These are phyloP conservation scores for Epichloe glyceriae DNA, from an alignment of 2,329 filamentous ascomycete genomes.

Conservation along the genomic window DNA sequence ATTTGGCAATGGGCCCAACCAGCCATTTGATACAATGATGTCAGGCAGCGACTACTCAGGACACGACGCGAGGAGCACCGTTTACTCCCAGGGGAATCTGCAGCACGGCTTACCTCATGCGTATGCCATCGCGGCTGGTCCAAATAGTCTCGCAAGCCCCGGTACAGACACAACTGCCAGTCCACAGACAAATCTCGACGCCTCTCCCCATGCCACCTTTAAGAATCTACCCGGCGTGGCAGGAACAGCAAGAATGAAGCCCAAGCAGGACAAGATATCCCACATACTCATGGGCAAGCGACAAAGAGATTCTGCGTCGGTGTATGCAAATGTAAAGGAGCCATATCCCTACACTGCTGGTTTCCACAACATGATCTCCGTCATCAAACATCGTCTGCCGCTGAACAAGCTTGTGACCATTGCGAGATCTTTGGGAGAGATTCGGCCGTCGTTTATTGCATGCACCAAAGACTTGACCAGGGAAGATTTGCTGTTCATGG, in stretches of 20 bases:
- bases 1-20: slow-evolving; percentile 37
- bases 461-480: slow-evolving; percentile 80
- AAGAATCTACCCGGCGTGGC: slow-evolving; percentile 14
- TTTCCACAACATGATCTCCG: slow-evolving; percentile 77
- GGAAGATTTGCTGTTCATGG: slow-evolving; percentile 91
- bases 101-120: slow-evolving; percentile 52
- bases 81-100: slow-evolving; percentile 44
- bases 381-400: slow-evolving; percentile 67
- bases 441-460: slow-evolving; percentile 85
- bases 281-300: slow-evolving; percentile 45
- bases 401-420: slow-evolving; percentile 68
- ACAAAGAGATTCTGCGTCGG: slow-evolving; percentile 61
- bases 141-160: slow-evolving; percentile 49
- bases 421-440: slow-evolving; percentile 75
- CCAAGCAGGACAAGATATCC: slow-evolving; percentile 28
- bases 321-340: slow-evolving; percentile 81
- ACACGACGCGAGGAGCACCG: slow-evolving; percentile 34
- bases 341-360: slow-evolving; percentile 84
- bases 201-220: slow-evolving; percentile 29
- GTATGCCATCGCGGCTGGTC: slow-evolving; percentile 50
- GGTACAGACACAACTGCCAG: slow-evolving; percentile 51
- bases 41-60: slow-evolving; percentile 37
- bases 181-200: slow-evolving; percentile 45
- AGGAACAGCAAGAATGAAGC: slow-evolving; percentile 25
- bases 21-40: slow-evolving; percentile 36